Percentiles rank a stretch among this genome's conserved stretches.
These are phyloP conservation scores for Fusarium bulbicola DNA, from an alignment of 2,329 filamentous ascomycete genomes.

Conservation along the genomic window DNA sequence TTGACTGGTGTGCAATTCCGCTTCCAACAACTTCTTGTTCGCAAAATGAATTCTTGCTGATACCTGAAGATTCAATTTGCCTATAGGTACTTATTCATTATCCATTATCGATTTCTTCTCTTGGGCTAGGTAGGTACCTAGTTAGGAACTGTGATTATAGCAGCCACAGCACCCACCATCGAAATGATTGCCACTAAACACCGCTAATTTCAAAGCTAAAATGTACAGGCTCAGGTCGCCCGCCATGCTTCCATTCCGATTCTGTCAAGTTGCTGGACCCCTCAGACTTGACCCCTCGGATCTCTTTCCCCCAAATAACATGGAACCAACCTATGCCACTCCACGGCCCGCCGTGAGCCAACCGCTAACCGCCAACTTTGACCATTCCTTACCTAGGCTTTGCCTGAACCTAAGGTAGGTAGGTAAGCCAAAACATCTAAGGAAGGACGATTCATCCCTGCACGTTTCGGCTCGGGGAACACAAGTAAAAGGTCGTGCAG, in stretches of 20 bases:
- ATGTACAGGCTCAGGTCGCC: constrained; percentile 27
- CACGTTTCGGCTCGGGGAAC: constrained; percentile 26
- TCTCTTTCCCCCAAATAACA: not conserved
- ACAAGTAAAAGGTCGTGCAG: not conserved
- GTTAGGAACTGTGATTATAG: not conserved
- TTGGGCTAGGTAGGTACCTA: not conserved
- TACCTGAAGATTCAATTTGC: not conserved
- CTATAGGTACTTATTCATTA: not conserved
- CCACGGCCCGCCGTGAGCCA: constrained; percentile 16
- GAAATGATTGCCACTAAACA: not conserved
- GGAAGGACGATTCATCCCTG: constrained; percentile 18
- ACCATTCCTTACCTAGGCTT: not conserved
- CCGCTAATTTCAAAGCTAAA: not conserved
- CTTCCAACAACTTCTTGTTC: not conserved
- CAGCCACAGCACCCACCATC: constrained; percentile 7
- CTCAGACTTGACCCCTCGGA: constrained; percentile 20
- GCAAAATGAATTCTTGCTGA: not conserved
- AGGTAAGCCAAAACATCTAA: constrained; percentile 15
- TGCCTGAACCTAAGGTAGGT: not conserved
- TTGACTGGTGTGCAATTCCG: not conserved
- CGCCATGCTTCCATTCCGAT: constrained; percentile 5
- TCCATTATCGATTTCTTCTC: not conserved
- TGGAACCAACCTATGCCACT: not conserved
- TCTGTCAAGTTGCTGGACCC: constrained; percentile 7
- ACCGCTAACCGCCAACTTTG: constrained; percentile 3